Conservation (phyloP, 768 basidiomycete genomes). For the Termitomyces sp. region DNA sequence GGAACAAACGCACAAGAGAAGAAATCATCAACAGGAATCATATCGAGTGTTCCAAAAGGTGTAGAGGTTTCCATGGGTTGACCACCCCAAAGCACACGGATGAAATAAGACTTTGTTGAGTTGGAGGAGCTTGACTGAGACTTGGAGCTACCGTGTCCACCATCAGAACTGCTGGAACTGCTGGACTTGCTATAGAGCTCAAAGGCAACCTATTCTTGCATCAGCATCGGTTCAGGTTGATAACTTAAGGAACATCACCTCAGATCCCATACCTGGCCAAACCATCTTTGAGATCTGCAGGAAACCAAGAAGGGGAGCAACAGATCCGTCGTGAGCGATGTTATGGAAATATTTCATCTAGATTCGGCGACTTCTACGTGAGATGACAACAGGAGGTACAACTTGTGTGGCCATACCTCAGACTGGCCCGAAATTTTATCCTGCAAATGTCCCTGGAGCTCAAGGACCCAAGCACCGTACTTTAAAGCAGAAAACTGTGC, state of each 20-base stretch:
- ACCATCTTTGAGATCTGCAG: conserved; percentile 47
- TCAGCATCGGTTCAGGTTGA: not conserved
- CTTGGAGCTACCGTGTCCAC: too few relatives aligned
- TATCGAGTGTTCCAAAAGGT: conserved; percentile 40
- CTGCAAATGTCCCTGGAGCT: conserved; percentile 37
- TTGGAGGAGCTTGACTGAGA: not conserved
- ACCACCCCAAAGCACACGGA: conserved; percentile 51
- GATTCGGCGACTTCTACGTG: not conserved
- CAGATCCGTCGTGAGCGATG: conserved; percentile 49
- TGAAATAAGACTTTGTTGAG: conserved; percentile 20
- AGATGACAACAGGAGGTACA: not conserved
- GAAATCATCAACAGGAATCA: conserved; percentile 39
- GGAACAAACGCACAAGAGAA: conserved; percentile 32
- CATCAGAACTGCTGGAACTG: not conserved
- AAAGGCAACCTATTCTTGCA: conserved; percentile 31
- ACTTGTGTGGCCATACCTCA: conserved; percentile 18
- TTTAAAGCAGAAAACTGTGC: conserved; percentile 37
- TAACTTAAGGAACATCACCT: conserved; percentile 18
- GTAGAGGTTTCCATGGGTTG: conserved; percentile 47
- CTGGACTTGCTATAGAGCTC: conserved; percentile 43
- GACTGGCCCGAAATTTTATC: conserved; percentile 32
- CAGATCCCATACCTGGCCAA: conserved; percentile 57
- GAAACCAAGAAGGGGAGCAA: conserved; percentile 44
- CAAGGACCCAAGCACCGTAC: conserved; percentile 45
- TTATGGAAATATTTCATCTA: conserved; percentile 16